Evolutionary conservation across 371 early-diverging fungal genomes (phyloP), one percentile per base, ranked within the genome.

Genomic region (Mucor piriformis): DNA sequence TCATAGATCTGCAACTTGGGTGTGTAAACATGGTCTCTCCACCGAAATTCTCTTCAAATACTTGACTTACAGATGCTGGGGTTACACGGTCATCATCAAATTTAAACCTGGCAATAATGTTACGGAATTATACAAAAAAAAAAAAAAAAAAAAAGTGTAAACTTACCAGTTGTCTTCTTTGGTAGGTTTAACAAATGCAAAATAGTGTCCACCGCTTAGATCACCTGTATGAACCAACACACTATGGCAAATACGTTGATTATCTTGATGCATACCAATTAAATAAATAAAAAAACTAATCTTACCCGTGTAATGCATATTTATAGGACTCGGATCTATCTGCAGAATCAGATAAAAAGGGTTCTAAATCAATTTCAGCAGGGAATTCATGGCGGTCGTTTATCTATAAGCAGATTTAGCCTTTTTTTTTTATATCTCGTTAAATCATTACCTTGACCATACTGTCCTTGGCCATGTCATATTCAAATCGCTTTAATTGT

Each of bases 11-110:
- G 46, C 43, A 18, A 20, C 47, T 50, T 33, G 46, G 29, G 59
- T 49, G 62, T 7, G 20, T 59, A 32, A 29, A 44, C 23, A 48
- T 57, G 13, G 52, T 50, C 43, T 56, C 56, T 6, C 92, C 94
- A n/a, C 99, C 99, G 77, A 84, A 98, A 74, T 95, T 95, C 27
- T 95, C 96, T 54, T 97, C 95, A 59, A 95, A 83, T 11, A 95
- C 99, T 59, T 99, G 97, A 53, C 79, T 82, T 34, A 84, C 67
- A 0, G 88, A 77, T 2, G 86, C 95, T 8, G 92, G 94, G 2
- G 90, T 89, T 6, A 99, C 99, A 32, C 91, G 83, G 66, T 96
- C 96, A 73, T 99, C 99, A 69, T 99, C 98, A 76, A 98, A 99
- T 54, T 92, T 92, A 76, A 86, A 92, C 81, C 80, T 80, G 57